Conservation (phyloP, 306 rosid species). For the Sindora glabra region DNA sequence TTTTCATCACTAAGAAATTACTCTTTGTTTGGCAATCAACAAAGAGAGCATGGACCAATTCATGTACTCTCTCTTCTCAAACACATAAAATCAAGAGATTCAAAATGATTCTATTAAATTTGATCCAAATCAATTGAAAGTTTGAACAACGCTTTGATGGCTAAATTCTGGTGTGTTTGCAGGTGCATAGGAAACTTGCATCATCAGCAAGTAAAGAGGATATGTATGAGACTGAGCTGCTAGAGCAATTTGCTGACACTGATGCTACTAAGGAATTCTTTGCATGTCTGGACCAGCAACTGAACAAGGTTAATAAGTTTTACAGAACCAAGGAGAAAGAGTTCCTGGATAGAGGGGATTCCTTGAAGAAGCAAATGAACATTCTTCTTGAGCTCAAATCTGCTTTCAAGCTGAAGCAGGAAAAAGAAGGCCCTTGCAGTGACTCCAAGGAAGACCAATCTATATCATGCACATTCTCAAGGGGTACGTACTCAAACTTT, state of each 20-base stretch:
- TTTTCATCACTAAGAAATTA: constrained; percentile 46
- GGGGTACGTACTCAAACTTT: constrained; percentile 38
- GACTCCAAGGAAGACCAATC: constrained; percentile 76
- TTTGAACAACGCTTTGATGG: neutral
- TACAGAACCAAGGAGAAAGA: constrained; percentile 71
- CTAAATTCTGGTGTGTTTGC: neutral
- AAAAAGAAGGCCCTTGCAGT: constrained; percentile 28
- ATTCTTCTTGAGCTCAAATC: constrained; percentile 63
- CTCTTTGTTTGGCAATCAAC: constrained; percentile 56
- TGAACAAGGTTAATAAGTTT: constrained; percentile 80
- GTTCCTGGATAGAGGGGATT: constrained; percentile 82
- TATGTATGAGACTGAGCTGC: constrained; percentile 83
- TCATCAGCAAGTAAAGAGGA: constrained; percentile 72
- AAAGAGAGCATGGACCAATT: constrained; percentile 72
- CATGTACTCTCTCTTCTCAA: constrained; percentile 47
- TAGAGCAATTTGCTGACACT: constrained; percentile 75
- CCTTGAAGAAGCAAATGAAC: constrained; percentile 74
- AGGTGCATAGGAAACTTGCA: constrained; percentile 86
- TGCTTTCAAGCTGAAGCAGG: constrained; percentile 39
- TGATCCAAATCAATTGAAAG: too few relatives aligned
- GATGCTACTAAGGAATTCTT: constrained; percentile 83
- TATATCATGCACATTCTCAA: constrained; percentile 66
- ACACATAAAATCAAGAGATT: too few relatives aligned
- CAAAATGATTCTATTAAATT: neutral
- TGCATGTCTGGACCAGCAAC: constrained; percentile 72